Base-by-base conservation (phyloP, 2,329 filamentous ascomycete genomes). In the Incumbomyces lentus region DNA sequence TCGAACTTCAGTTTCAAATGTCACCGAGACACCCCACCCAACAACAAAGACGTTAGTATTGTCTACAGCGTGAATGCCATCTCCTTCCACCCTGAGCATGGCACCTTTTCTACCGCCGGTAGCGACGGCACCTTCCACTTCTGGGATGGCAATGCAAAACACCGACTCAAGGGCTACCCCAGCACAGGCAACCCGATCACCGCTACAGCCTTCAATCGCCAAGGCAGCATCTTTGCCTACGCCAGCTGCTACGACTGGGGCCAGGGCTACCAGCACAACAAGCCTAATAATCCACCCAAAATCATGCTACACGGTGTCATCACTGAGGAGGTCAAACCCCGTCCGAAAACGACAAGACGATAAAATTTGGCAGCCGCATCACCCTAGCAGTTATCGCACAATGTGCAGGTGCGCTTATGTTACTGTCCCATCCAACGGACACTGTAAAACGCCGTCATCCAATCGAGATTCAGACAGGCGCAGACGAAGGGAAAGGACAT, bases 1-100 rank as follows among this genome's bases (percentile, higher is more conserved):
- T 84, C 82, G 60, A 96, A 98, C 72, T 98, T 98, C 73, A 95
- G 87, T 35, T 98, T 98, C 80, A 96, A 96, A 69, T 98, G 92
- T 68, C 92, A 98, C 66, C 88, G 92, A 49, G 86, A 95, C 59
- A 78, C 79, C 4, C 79, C 84, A 1, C 69, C 79, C 48, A 67
- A 64, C 44, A 55, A 54, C 16, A 51, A 51, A 12, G 89, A 87
- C 66, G 71, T 83, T 54, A 86, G 85, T 58, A 92, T 90, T 61
- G 92, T 96, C 58, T 92, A 89, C 72, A 82, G 88, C 1, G 88
- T 98, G 62, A 98, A 98, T 69, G 84, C 88, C 57, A 98, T 98
- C 65, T 93, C 86, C 18, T 96, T 96, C 79, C 92, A 98, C 69
- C 92, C 92, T 1, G 75, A 85, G 11, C 89, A 95, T 66, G 92